Conservation (phyloP, 192 early-diverging fungal genomes). For the Coemansia sp. region DNA sequence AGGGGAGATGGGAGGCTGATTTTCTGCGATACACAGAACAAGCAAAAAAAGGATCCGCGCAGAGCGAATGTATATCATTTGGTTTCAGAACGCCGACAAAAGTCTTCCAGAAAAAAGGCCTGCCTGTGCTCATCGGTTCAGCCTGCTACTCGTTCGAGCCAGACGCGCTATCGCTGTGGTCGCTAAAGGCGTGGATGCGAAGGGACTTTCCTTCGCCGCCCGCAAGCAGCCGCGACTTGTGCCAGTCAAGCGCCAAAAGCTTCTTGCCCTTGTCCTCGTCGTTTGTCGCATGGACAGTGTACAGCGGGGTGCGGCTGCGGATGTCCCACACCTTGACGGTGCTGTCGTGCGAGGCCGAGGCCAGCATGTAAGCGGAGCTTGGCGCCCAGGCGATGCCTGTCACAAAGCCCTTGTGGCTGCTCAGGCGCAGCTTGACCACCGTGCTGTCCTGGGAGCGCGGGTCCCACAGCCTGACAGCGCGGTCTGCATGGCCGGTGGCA, state of each 20-base stretch:
- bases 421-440: slow-evolving; percentile 74
- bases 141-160: slow-evolving; percentile 4
- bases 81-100: neutral
- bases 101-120: no score
- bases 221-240: slow-evolving; percentile 45
- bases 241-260: slow-evolving; percentile 54
- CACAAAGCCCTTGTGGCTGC: slow-evolving; percentile 82
- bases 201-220: slow-evolving; percentile 54
- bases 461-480: slow-evolving; percentile 86
- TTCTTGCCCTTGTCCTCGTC: slow-evolving; percentile 48
- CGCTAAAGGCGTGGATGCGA: slow-evolving; percentile 47
- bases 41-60: no score
- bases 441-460: slow-evolving; percentile 72
- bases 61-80: no score
- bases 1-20: no score
- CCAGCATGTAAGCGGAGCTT: slow-evolving; percentile 70
- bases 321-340: slow-evolving; percentile 94
- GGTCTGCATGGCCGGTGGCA: slow-evolving; percentile 88
- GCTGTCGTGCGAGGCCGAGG: slow-evolving; percentile 83
- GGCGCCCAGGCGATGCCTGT: slow-evolving; percentile 84
- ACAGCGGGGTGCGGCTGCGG: slow-evolving; percentile 80
- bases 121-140: neutral
- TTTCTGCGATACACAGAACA: no score
- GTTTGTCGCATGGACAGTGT: slow-evolving; percentile 60
- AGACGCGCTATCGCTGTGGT: slow-evolving; percentile 23